Percentiles rank a stretch among this genome's conserved stretches.
phyloP scores from a whole-genome alignment of 129 eudicot species.

The Centrapalus pauciflorus region DNA sequence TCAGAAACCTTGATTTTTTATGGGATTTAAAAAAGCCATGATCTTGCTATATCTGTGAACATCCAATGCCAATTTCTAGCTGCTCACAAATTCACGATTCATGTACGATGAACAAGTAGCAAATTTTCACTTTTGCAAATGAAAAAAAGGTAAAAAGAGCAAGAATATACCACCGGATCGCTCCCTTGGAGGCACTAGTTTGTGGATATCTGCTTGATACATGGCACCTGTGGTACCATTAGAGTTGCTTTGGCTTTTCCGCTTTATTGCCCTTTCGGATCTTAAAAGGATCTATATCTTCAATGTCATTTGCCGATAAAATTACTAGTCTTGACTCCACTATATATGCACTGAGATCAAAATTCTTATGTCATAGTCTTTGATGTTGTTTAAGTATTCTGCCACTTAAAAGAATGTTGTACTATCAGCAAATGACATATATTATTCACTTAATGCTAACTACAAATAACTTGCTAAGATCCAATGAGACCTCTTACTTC shows the following conservation, averaged over 20 bases:
- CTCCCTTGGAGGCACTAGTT: constrained; percentile 3
- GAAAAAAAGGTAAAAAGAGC: constrained; percentile 19
- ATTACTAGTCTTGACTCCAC: constrained; percentile 7
- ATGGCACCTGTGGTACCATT: background rate
- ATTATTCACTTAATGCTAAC: background rate
- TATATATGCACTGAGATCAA: constrained; percentile 9
- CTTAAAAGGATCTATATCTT: constrained; percentile 19
- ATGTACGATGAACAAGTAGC: constrained; percentile 14
- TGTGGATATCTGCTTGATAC: constrained; percentile 15
- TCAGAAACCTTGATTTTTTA: background rate
- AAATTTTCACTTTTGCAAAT: constrained; percentile 21
- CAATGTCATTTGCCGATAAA: background rate
- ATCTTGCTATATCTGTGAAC: background rate
- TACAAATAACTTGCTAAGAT: constrained; percentile 7
- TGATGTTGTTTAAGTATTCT: constrained; percentile 23
- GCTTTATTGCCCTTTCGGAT: constrained; percentile 14
- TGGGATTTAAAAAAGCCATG: background rate
- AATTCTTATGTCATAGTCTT: constrained; percentile 24
- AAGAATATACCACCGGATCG: constrained; percentile 8
- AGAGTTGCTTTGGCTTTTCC: background rate
- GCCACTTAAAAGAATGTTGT: constrained; percentile 16
- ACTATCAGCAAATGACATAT: background rate
- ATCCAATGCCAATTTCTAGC: constrained; percentile 2
- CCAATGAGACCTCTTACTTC: background rate
- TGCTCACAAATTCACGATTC: no score